Evolutionary conservation across 1,284 basidiomycete species (phyloP), one percentile per base, ranked within the genome.

Genomic region (Malassezia sympodialis): DNA sequence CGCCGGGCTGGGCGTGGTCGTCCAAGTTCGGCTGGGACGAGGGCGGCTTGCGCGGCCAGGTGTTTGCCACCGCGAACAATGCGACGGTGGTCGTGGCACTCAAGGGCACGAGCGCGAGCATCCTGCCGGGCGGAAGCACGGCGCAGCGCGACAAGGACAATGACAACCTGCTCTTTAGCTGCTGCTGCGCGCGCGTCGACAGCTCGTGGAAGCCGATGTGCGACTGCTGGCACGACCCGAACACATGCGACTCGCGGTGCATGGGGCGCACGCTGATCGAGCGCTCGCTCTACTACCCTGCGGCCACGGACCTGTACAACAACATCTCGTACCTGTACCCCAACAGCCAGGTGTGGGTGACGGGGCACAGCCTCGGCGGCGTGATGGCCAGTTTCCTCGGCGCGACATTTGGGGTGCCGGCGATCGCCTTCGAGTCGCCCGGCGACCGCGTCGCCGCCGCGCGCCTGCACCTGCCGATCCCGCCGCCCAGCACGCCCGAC

Each of bases 121-220:
- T 87, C 15, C 80, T 93, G 43, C 86, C 88, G 5, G 82, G 83
- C 4, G 86, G 86, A 0, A 89, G 88, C 0, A 96, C 93, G 12
- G 80, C 82, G 1, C 84, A 83, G 77, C 91, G 91, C 67, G 91
- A 96, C 79, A 94, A 88, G 77, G 75, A 86, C 48, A 96, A 96
- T 76, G 90, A 96, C 76, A 96, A 96, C 66, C 75, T 98, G n/a
- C 78, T 96, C 51, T 98, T 96, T 77, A 96, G 90, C 51, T 99
- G 93, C 76, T 99, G 93, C 77, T 99, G 93, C 75, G 94, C 94
- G 0, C 80, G 83, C 17, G 83, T 98, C 23, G 88, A 88, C 71
- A 94, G 89, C 83, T 84, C 87, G 5, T 99, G 93, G 93, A 83
- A 85, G 39, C 82, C 90, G 0, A 93, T 96, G 5, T 99, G 94